phyloP scores from a whole-genome alignment of 768 basidiomycete genomes.

The Pulveroboletus sp. region DNA sequence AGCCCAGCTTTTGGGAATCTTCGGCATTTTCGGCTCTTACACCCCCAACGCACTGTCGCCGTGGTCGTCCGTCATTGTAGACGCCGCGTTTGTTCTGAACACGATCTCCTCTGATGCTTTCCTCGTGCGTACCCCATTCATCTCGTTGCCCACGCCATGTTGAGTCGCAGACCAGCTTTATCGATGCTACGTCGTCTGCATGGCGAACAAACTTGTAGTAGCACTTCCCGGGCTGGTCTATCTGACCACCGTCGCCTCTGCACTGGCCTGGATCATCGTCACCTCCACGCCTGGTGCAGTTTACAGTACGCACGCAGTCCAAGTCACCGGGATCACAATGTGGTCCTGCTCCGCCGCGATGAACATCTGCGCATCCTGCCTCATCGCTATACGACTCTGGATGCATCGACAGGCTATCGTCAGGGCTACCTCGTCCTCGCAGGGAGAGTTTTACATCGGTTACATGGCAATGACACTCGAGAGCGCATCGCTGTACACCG shows the following conservation, averaged over 20 bases:
- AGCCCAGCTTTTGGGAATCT: slow-evolving; percentile 8
- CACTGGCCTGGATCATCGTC: slow-evolving; percentile 17
- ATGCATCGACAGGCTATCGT: slow-evolving; percentile 15
- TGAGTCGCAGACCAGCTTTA: slow-evolving; percentile 13
- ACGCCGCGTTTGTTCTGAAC: slow-evolving; percentile 15
- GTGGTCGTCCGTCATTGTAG: slow-evolving; percentile 13
- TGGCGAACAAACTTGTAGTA: neutral
- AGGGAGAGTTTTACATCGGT: slow-evolving; percentile 17
- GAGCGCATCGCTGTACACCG: slow-evolving; percentile 18
- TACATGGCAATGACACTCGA: slow-evolving; percentile 27
- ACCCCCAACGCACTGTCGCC: slow-evolving; percentile 11
- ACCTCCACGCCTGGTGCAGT: slow-evolving; percentile 10
- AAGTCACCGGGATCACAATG: slow-evolving; percentile 10
- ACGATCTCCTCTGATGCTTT: slow-evolving; percentile 22
- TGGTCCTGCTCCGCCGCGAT: slow-evolving; percentile 15
- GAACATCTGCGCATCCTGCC: slow-evolving; percentile 13
- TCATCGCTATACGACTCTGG: slow-evolving; percentile 16
- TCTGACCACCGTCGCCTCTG: slow-evolving; percentile 12
- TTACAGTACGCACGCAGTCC: slow-evolving; percentile 14
- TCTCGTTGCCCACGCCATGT: neutral
- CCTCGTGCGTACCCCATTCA: slow-evolving; percentile 11
- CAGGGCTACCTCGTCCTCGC: slow-evolving; percentile 4
- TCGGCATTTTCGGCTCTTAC: slow-evolving; percentile 4
- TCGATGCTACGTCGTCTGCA: slow-evolving; percentile 21
- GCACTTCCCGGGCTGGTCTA: slow-evolving; percentile 9